Conservation (phyloP, 2,329 filamentous ascomycete species). For the Calonectria honghensis region DNA sequence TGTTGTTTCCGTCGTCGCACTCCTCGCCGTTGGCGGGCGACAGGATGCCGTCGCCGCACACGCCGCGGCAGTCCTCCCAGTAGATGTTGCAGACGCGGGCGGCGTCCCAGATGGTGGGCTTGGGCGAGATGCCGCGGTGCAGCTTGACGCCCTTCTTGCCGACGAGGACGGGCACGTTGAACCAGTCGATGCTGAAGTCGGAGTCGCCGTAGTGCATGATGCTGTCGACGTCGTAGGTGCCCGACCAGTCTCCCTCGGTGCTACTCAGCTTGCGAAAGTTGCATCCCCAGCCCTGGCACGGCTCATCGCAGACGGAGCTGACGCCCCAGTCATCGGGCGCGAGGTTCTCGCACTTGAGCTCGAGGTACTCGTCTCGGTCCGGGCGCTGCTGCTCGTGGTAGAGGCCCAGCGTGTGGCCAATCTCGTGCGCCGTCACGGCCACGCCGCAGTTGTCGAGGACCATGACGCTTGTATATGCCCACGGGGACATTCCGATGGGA, state of each 20-base stretch:
- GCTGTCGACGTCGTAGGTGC: conserved; percentile 16
- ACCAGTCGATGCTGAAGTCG: conserved; percentile 15
- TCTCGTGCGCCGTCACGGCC: not conserved
- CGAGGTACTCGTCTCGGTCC: conserved; percentile 9
- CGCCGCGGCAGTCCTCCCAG: conserved; percentile 3
- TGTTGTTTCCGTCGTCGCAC: conserved; percentile 22
- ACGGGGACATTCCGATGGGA: conserved; percentile 12
- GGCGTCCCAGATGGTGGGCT: conserved; percentile 15
- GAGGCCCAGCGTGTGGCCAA: conserved; percentile 11
- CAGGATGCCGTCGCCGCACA: conserved; percentile 28
- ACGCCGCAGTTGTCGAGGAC: not conserved
- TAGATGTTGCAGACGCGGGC: conserved; percentile 26
- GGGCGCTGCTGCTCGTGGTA: conserved; percentile 20
- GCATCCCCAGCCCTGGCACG: conserved; percentile 22
- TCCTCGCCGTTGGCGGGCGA: conserved; percentile 26
- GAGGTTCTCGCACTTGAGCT: conserved; percentile 14
- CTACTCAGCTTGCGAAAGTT: not conserved
- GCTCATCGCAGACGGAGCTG: conserved; percentile 2
- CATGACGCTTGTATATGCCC: not conserved
- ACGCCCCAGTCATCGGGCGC: not conserved
- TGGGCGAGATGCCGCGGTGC: not conserved
- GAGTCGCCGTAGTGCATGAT: conserved; percentile 30
- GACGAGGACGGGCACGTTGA: not conserved
- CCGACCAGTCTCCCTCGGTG: not conserved
- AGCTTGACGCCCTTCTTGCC: conserved; percentile 23